Evolutionary conservation across 1,284 basidiomycete species (phyloP).

Genomic region (Ganoderma lingzhi): DNA sequence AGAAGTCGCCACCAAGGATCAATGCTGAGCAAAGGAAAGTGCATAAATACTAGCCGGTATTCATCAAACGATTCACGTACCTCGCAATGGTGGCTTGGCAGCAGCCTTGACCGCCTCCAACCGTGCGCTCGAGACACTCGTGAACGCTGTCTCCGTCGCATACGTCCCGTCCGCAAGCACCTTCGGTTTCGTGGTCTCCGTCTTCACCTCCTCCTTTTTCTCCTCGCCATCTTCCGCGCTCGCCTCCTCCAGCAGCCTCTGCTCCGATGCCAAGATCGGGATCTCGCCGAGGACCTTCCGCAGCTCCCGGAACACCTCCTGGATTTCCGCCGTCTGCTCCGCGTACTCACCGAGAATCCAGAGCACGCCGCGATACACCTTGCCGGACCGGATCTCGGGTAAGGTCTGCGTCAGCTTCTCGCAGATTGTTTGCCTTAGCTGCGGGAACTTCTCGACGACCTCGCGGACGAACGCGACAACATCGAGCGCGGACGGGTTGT

Average conservation of each 20-base stretch:
- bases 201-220: conserved; percentile 53
- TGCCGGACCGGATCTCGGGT: conserved; percentile 93
- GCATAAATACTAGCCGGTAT: background rate
- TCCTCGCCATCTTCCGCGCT: conserved; percentile 47
- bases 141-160: conserved; percentile 95
- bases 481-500: conserved; percentile 94
- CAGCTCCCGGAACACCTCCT: conserved; percentile 81
- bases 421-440: conserved; percentile 85
- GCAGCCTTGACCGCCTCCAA: conserved; percentile 87
- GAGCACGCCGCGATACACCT: conserved; percentile 95
- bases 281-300: conserved; percentile 94
- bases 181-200: conserved; percentile 58
- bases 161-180: conserved; percentile 98
- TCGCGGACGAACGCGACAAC: conserved; percentile 97
- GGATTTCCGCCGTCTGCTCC: conserved; percentile 71
- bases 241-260: conserved; percentile 82
- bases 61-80: conserved; percentile 46
- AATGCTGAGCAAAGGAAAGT: conserved; percentile 60
- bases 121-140: conserved; percentile 70
- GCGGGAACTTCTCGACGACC: conserved; percentile 98
- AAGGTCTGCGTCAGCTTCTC: conserved; percentile 90
- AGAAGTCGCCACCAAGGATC: conserved; percentile 96
- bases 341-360: conserved; percentile 99
- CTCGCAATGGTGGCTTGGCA: conserved; percentile 90
- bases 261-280: conserved; percentile 93